Conservation (phyloP, 1,284 basidiomycete genomes). For the Anthracocystis setariae region DNA sequence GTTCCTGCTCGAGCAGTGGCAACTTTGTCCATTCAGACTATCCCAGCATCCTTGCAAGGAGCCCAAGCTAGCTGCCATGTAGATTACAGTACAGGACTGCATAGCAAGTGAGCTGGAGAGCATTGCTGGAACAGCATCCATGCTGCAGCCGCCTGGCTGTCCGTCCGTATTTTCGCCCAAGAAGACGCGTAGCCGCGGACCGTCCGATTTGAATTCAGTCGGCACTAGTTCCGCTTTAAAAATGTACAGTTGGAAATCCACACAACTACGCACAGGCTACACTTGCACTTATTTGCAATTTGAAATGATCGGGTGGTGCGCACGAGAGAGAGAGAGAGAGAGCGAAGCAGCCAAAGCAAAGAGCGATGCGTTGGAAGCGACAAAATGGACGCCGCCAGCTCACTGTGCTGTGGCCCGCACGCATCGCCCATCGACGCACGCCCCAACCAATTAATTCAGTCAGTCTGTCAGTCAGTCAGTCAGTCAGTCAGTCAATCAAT, state of each 20-base stretch:
- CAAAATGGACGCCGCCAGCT: not conserved
- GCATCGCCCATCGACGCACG: conserved; percentile 18
- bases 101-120: too few species aligned
- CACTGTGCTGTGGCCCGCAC: conserved; percentile 5
- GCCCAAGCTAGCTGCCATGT: too few species aligned
- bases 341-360: too few species aligned
- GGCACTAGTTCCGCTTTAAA: not conserved
- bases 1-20: too few species aligned
- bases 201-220: not conserved
- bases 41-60: too few species aligned
- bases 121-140: too few species aligned
- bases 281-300: not conserved
- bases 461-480: conserved; percentile 2
- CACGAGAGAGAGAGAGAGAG: too few species aligned
- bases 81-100: too few species aligned
- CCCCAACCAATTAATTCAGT: conserved; percentile 9
- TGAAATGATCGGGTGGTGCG: not conserved
- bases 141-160: too few species aligned
- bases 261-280: not conserved
- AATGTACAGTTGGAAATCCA: too few species aligned
- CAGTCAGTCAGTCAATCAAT: not conserved
- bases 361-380: too few species aligned
- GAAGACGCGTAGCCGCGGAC: not conserved
- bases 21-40: too few species aligned
- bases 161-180: not conserved